phyloP scores from a whole-genome alignment of 140 eudicot genomes.

The Erigeron philadelphicus region DNA sequence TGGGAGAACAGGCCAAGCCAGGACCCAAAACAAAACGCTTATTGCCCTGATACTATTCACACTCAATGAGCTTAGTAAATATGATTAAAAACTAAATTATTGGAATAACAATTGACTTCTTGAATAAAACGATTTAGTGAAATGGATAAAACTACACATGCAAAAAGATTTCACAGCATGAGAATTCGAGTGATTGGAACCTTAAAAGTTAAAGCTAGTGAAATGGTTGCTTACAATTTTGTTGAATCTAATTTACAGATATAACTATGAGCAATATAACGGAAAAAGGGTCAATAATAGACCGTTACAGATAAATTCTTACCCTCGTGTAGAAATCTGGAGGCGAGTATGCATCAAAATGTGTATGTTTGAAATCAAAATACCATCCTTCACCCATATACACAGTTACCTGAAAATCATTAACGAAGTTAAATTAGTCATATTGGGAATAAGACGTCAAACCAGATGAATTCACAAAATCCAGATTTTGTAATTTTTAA shows the following conservation, averaged over 20 bases:
- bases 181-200: neutral
- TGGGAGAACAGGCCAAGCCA: no score
- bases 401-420: constrained; percentile 57
- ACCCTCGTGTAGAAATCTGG: constrained; percentile 94
- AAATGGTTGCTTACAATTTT: neutral
- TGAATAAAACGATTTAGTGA: no score
- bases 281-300: neutral
- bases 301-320: constrained; percentile 13
- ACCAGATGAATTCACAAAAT: neutral
- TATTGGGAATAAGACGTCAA: neutral
- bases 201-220: neutral
- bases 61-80: no score
- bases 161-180: neutral
- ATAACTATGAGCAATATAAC: neutral
- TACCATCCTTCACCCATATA: constrained; percentile 98
- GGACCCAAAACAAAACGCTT: no score
- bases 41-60: no score
- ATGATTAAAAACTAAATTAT: no score
- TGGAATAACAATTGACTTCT: no score
- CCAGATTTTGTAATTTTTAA: neutral
- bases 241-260: neutral
- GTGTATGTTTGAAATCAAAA: constrained; percentile 62
- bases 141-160: no score
- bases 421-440: constrained; percentile 18
- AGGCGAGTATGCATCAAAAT: constrained; percentile 78